A percentile compares a stretch with the other conserved stretches of the same genome.
Evolutionary conservation across 2,329 filamentous ascomycete genomes (phyloP).

Genomic region (Sclerotinia glacialis): DNA sequence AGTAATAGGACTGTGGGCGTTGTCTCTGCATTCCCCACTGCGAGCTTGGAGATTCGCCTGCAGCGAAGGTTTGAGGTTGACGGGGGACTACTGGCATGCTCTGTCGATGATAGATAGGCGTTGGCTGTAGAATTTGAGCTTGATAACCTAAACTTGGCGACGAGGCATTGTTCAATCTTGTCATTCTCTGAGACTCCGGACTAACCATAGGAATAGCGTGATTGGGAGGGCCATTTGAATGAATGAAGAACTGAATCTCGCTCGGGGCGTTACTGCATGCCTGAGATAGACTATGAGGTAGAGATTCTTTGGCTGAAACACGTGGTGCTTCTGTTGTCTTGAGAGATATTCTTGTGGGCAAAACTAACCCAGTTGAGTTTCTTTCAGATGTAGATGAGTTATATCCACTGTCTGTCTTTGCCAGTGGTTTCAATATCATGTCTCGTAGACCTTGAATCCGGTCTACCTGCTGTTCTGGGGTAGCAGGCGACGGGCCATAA

Average conservation of each 20-base stretch:
- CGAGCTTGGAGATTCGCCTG: conserved; percentile 13
- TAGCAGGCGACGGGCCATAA: conserved; percentile 24
- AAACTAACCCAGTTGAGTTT: conserved; percentile 24
- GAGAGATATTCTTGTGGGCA: conserved; percentile 22
- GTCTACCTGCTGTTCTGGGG: background rate
- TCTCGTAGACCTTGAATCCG: conserved; percentile 24
- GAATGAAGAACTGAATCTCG: background rate
- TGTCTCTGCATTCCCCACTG: conserved; percentile 24
- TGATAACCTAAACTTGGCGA: background rate
- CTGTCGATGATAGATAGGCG: conserved; percentile 19
- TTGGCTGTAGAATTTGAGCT: conserved; percentile 19
- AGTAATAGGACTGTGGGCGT: conserved; percentile 24
- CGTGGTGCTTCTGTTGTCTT: conserved; percentile 22
- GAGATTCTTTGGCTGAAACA: conserved; percentile 26
- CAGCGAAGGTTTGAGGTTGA: background rate
- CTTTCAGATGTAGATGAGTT: conserved; percentile 54
- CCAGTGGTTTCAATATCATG: conserved; percentile 43
- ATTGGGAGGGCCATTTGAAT: background rate
- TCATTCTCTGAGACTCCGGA: conserved; percentile 10
- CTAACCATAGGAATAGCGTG: conserved; percentile 18
- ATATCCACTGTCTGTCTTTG: conserved; percentile 60
- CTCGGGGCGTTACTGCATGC: background rate
- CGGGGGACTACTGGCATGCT: conserved; percentile 22
- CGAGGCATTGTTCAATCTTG: conserved; percentile 6
- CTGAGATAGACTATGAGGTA: conserved; percentile 10